A percentile compares a stretch with the other conserved stretches of the same genome.
Evolutionary conservation across 208 protist species (phyloP).

Genomic region (Trypanosoma caninum): DNA sequence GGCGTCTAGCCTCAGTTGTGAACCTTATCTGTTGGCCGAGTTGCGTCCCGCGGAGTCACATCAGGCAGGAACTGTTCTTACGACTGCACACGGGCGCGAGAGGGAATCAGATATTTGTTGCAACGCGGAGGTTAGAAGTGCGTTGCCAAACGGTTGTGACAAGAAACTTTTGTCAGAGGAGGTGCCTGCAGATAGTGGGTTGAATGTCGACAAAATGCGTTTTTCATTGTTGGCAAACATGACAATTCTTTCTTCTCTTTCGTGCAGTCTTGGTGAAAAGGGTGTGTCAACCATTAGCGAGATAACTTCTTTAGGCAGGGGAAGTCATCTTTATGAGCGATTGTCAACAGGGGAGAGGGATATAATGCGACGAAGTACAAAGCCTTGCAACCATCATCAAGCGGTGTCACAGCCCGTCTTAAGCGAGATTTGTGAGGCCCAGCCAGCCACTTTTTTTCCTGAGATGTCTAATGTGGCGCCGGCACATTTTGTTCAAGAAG

Average conservation of each 20-base stretch:
- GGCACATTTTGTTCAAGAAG: background rate
- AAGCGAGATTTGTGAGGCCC: background rate
- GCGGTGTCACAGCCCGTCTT: background rate
- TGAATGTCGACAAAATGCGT: background rate
- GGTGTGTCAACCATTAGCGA: conserved; percentile 16
- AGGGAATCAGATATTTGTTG: too few relatives aligned
- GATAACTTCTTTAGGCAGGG: conserved; percentile 6
- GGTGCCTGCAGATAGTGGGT: background rate
- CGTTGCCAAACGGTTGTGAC: too few relatives aligned
- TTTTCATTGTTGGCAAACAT: background rate
- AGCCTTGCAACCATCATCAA: background rate
- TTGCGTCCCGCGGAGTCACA: background rate
- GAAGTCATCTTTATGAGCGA: conserved; percentile 3
- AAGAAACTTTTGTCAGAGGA: background rate
- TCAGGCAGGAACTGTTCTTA: background rate
- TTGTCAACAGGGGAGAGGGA: background rate
- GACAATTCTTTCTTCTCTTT: conserved; percentile 11
- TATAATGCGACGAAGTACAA: background rate
- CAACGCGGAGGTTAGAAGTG: too few relatives aligned
- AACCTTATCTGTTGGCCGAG: conserved; percentile 10
- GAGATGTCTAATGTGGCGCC: background rate
- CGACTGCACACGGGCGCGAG: background rate
- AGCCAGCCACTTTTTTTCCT: background rate
- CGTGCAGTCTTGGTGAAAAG: background rate
- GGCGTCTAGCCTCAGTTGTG: background rate